Evolutionary conservation across 306 rosid genomes (phyloP), one percentile per base, ranked within the genome.

Genomic region (Malus sieversii): DNA sequence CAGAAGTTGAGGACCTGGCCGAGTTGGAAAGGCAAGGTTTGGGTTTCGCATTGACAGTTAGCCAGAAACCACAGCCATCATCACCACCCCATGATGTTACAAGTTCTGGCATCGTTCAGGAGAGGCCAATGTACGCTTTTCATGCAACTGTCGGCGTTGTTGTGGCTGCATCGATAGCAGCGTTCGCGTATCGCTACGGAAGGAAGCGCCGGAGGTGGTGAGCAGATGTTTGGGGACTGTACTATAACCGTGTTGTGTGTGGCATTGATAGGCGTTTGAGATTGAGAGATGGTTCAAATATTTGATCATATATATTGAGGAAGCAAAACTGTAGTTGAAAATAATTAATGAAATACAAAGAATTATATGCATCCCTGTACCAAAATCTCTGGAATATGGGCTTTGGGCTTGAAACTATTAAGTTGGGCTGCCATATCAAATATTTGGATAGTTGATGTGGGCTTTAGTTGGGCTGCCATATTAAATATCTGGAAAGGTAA

Each of bases 161-260:
- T 81, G 30, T 92, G 78, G 98, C 99, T 19, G 92, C 91, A 66
- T 89, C 99, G 8, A 70, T 95, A 76, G 97, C 99, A 27, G 96
- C 96, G 27, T 81, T 89, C 78, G 93, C 97, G 3, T 92, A 84
- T 76, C 89, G 91, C 85, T 92, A 95, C n/a, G 98, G 96, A 16
- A 88, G 88, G 83, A 85, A 87, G 85, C 99, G 96, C 32, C 80
- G 93, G 58, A 83, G 96, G 79, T 95, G 93, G 99, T 95, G 88
- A 95, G 75, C 71, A 78, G 44, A 19, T 51, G 65, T n/a, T 64
- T 30, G 66, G 78, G 70, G 22, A 9, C 14, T 61, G 66, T 52
- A 52, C 38, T 65, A 55, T 20, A 70, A 73, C 71, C 55, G 68
- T 58, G 66, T 15, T 65, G 81, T 83, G 90, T 81, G 81, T 30